Evolutionary conservation across 495 filamentous ascomycete species (phyloP).

Genomic region (Aspergillus nanangensis): DNA sequence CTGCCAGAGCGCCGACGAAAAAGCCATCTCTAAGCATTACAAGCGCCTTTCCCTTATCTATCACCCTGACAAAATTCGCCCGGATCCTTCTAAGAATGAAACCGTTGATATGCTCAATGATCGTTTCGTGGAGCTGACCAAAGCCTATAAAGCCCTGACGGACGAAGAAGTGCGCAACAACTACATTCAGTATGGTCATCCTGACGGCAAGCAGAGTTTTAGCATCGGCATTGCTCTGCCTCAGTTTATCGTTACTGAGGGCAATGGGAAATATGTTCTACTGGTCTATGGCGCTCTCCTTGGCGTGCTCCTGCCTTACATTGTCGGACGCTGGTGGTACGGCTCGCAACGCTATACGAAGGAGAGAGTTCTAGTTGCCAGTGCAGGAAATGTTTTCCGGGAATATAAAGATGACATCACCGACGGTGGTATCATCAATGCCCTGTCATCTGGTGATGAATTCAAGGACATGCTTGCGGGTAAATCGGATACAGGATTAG

Average conservation of each 20-base stretch:
- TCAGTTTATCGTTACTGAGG: constrained; percentile 86
- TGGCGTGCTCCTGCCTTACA: constrained; percentile 84
- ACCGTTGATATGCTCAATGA: constrained; percentile 82
- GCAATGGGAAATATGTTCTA: constrained; percentile 92
- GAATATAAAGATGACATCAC: constrained; percentile 82
- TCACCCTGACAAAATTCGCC: constrained; percentile 88
- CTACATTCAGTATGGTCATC: constrained; percentile 91
- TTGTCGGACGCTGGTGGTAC: constrained; percentile 98
- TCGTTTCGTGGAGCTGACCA: constrained; percentile 87
- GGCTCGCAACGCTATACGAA: constrained; percentile 87
- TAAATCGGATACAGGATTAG: constrained; percentile 67
- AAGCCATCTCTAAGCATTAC: constrained; percentile 85
- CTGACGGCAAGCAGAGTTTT: constrained; percentile 95
- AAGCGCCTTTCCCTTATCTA: constrained; percentile 77
- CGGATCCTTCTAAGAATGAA: constrained; percentile 80
- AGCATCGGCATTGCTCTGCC: constrained; percentile 97
- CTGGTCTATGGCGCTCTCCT: constrained; percentile 82
- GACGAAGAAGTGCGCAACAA: constrained; percentile 97
- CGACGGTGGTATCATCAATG: constrained; percentile 72
- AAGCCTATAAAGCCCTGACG: constrained; percentile 95
- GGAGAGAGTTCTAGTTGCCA: constrained; percentile 86
- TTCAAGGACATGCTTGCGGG: constrained; percentile 70
- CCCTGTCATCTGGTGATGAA: constrained; percentile 79
- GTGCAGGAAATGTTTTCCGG: constrained; percentile 87
- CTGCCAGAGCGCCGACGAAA: constrained; percentile 84